These are phyloP conservation scores for Hamiltosporidium tvaerminnensis DNA, from an alignment of 371 early-diverging fungal genomes.

Conservation along the genomic window DNA sequence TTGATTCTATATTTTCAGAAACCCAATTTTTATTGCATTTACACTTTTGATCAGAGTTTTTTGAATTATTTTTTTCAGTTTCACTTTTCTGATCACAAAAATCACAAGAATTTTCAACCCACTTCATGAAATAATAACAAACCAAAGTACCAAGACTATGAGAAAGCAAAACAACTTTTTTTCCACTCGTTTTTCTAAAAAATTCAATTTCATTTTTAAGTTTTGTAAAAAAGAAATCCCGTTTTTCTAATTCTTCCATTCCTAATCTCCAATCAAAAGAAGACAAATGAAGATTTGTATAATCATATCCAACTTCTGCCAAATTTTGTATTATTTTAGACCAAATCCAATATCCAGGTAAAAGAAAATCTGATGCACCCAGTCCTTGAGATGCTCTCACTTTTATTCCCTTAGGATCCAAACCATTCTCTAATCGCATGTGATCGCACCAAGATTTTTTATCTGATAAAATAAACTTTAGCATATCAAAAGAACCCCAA, in stretches of 20 bases:
- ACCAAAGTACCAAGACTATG: constrained; percentile 60
- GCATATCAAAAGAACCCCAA: constrained; percentile 70
- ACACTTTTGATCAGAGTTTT: constrained; percentile 41
- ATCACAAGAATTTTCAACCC: constrained; percentile 61
- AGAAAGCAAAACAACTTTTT: constrained; percentile 43
- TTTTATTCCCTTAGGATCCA: constrained; percentile 64
- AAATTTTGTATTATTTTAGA: constrained; percentile 57
- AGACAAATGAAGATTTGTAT: constrained; percentile 58
- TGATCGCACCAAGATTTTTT: constrained; percentile 67
- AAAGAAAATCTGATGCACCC: constrained; percentile 74
- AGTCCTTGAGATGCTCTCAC: constrained; percentile 71
- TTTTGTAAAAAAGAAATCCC: constrained; percentile 66
- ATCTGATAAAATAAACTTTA: constrained; percentile 63
- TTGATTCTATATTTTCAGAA: constrained; percentile 62
- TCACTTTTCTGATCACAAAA: neutral
- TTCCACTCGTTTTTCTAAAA: constrained; percentile 50
- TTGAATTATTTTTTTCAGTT: no score
- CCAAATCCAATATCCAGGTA: constrained; percentile 85
- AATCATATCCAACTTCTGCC: constrained; percentile 68
- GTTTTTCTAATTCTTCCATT: constrained; percentile 62
- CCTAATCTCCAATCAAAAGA: constrained; percentile 79
- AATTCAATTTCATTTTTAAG: constrained; percentile 63
- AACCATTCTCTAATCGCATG: constrained; percentile 64
- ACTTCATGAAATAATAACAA: constrained; percentile 68
- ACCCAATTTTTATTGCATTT: constrained; percentile 64